phyloP scores from a whole-genome alignment of 352 stramenopile genomes.

The Phytopythium chamaehyphon region DNA sequence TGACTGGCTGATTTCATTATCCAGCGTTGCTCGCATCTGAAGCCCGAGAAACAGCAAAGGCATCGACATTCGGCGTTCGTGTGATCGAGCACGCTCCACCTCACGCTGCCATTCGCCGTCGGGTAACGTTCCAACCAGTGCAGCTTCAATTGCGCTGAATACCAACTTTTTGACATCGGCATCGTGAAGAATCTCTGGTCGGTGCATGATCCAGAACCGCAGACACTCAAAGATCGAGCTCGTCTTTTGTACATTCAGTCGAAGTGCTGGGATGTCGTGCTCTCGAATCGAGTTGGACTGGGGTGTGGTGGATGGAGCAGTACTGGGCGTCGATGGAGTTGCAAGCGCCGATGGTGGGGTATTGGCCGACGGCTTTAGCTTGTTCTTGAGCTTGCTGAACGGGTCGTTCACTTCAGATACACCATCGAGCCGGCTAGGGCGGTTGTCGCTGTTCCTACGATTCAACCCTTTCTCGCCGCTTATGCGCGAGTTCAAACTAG shows the following conservation, averaged over 20 bases:
- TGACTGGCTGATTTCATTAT: conserved; percentile 61
- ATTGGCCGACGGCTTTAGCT: conserved; percentile 32
- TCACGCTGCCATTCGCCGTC: conserved; percentile 79
- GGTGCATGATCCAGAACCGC: conserved; percentile 83
- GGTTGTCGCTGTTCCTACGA: conserved; percentile 47
- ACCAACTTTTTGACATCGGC: conserved; percentile 78
- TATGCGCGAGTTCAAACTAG: conserved; percentile 25
- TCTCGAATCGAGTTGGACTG: conserved; percentile 30
- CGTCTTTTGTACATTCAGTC: conserved; percentile 80
- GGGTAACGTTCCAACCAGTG: conserved; percentile 74
- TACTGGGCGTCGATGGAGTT: conserved; percentile 17
- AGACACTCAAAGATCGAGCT: conserved; percentile 83
- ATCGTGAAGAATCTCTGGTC: conserved; percentile 69
- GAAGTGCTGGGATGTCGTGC: conserved; percentile 64
- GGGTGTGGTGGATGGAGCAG: conserved; percentile 26
- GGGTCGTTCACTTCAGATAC: conserved; percentile 35
- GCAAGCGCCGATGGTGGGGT: conserved; percentile 5
- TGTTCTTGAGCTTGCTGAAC: conserved; percentile 75
- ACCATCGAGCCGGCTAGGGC: conserved; percentile 36
- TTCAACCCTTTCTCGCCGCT: conserved; percentile 14
- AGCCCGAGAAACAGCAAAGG: conserved; percentile 79
- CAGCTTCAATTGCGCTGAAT: conserved; percentile 82
- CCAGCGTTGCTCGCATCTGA: conserved; percentile 78
- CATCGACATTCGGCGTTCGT: conserved; percentile 72
- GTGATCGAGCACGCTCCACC: conserved; percentile 63